Percentiles rank a stretch among this genome's conserved stretches.
Conservation (phyloP, 2,329 filamentous ascomycete genomes). For the Xylaria sp. region DNA sequence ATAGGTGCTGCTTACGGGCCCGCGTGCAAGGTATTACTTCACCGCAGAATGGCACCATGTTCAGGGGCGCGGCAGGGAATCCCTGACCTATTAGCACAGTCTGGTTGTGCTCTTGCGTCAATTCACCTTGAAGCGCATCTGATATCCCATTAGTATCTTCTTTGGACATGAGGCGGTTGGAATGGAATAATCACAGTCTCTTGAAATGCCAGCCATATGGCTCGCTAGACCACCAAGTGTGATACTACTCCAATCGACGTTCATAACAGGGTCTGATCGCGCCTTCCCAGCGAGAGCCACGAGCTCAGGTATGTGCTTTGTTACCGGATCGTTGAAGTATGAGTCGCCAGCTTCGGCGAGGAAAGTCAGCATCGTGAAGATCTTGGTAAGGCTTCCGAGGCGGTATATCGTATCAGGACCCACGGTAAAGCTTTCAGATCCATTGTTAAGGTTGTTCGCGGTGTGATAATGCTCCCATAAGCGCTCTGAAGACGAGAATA, state of each 20-base stretch:
- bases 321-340: constrained; percentile 40
- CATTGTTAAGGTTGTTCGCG: constrained; percentile 31
- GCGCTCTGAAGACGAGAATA: constrained; percentile 37
- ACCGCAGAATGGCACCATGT: constrained; percentile 33
- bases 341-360: constrained; percentile 38
- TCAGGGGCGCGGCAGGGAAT: constrained; percentile 34
- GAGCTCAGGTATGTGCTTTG: constrained; percentile 38
- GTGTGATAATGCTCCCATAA: constrained; percentile 42
- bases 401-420: constrained; percentile 40
- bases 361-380: constrained; percentile 42
- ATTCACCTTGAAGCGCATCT: constrained; percentile 37
- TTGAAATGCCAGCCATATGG: constrained; percentile 39
- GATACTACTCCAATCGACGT: constrained; percentile 33
- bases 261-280: constrained; percentile 33
- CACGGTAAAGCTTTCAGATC: constrained; percentile 32
- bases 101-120: constrained; percentile 39
- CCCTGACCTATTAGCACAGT: constrained; percentile 32
- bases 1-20: constrained; percentile 23
- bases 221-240: constrained; percentile 41
- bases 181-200: constrained; percentile 35
- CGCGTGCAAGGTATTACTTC: constrained; percentile 32
- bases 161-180: background rate
- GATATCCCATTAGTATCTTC: background rate
- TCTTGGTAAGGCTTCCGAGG: constrained; percentile 42
- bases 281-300: constrained; percentile 32